Percentiles rank a stretch among this genome's conserved stretches.
Conservation (phyloP, 106 monocot genomes). For the Apostasia ramifera region DNA sequence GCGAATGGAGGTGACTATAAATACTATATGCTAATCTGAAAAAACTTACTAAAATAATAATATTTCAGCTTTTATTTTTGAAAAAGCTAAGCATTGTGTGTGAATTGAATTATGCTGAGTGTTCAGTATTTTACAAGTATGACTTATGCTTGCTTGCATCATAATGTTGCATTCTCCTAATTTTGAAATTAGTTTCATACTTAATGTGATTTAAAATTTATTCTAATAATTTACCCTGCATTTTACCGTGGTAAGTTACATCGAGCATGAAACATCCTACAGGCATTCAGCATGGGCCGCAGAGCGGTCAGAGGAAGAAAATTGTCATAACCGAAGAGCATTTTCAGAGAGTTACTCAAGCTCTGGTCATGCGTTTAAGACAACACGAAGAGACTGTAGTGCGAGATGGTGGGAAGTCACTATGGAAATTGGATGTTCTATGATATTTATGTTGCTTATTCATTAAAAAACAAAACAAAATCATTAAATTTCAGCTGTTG, state of each 20-base stretch:
- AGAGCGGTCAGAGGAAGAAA: slow-evolving; percentile 45
- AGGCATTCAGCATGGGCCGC: slow-evolving; percentile 36
- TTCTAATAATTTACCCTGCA: background rate
- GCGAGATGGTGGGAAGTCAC: slow-evolving; percentile 58
- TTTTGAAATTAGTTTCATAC: too few relatives aligned
- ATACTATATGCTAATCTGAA: background rate
- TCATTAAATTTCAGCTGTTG: too few relatives aligned
- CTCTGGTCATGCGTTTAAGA: slow-evolving; percentile 68
- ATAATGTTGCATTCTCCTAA: too few relatives aligned
- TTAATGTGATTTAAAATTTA: background rate
- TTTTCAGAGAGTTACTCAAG: slow-evolving; percentile 86
- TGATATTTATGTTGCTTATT: too few relatives aligned
- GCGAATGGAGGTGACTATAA: slow-evolving; percentile 43
- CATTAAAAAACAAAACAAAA: too few relatives aligned
- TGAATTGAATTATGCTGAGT: background rate
- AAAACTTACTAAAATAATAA: too few relatives aligned
- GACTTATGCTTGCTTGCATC: too few relatives aligned
- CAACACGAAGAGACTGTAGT: slow-evolving; percentile 78
- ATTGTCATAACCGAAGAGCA: slow-evolving; percentile 81
- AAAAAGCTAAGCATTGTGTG: background rate
- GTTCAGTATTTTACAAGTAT: too few relatives aligned
- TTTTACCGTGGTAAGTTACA: background rate
- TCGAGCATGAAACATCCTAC: slow-evolving; percentile 4
- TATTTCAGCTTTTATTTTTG: background rate
- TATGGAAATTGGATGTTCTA: too few relatives aligned